phyloP scores from a whole-genome alignment of 768 basidiomycete species.

The Agaricus subrufescens region DNA sequence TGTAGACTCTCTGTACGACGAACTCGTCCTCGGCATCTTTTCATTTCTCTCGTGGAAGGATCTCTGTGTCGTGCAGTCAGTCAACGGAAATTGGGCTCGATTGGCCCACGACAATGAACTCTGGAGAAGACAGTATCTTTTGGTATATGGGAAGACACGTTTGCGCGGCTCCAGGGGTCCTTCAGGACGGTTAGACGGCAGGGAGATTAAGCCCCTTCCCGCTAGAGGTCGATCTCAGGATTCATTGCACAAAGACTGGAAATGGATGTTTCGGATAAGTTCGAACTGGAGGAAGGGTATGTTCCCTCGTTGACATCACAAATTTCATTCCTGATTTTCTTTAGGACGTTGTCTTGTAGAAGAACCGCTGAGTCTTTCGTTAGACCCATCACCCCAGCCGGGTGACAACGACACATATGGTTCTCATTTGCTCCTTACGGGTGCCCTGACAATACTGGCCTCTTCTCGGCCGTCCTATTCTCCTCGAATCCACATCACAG shows the following conservation, averaged over 20 bases:
- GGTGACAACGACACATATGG: conserved; percentile 11
- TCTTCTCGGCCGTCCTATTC: conserved; percentile 33
- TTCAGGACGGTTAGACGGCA: conserved; percentile 48
- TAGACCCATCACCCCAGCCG: conserved; percentile 4
- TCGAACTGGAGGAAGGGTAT: conserved; percentile 78
- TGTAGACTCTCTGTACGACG: conserved; percentile 63
- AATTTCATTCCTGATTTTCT: conserved; percentile 12
- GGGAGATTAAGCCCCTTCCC: conserved; percentile 57
- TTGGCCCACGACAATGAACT: conserved; percentile 68
- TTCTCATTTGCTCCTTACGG: conserved; percentile 53
- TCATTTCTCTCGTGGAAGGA: conserved; percentile 63
- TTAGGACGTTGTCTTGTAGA: conserved; percentile 63
- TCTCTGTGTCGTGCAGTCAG: conserved; percentile 60
- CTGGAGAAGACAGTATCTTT: conserved; percentile 65
- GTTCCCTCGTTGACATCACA: conserved; percentile 6
- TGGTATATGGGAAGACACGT: conserved; percentile 60
- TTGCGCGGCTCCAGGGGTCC: conserved; percentile 67
- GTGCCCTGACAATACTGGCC: conserved; percentile 54
- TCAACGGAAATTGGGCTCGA: conserved; percentile 62
- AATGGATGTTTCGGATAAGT: conserved; percentile 83
- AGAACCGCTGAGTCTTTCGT: conserved; percentile 16
- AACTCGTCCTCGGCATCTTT: conserved; percentile 71
- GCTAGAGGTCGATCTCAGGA: conserved; percentile 36
- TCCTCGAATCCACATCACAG: conserved; percentile 34
- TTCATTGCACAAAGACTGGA: conserved; percentile 55